Evolutionary conservation across 1,284 basidiomycete species (phyloP).

Genomic region (Heterobasidion occidentale): DNA sequence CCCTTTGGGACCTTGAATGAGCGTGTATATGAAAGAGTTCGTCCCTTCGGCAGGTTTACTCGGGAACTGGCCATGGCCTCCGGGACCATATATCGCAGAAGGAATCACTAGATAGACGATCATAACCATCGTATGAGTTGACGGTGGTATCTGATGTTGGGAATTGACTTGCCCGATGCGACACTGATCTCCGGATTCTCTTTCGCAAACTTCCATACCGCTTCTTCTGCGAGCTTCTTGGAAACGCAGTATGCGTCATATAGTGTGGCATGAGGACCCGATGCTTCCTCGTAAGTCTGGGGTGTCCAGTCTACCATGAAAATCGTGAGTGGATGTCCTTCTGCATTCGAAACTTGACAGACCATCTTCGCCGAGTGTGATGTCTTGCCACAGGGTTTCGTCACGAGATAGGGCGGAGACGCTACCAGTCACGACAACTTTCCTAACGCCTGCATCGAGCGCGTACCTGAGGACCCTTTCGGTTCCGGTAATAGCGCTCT

Average conservation of each 20-base stretch:
- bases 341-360: background rate
- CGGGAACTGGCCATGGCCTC: background rate
- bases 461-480: background rate
- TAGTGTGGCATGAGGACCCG: background rate
- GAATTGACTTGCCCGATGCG: background rate
- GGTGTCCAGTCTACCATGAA: background rate
- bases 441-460: background rate
- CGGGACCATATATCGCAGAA: background rate
- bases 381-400: background rate
- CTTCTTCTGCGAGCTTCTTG: background rate
- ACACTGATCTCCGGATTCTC: constrained; percentile 2
- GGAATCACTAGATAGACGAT: background rate
- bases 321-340: background rate
- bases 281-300: background rate
- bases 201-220: background rate
- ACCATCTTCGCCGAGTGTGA: background rate
- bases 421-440: background rate
- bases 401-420: background rate
- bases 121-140: background rate
- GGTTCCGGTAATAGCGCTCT: background rate
- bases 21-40: background rate
- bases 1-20: background rate
- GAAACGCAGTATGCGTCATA: background rate
- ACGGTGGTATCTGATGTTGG: background rate
- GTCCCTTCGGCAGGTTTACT: background rate